These are phyloP conservation scores for Chlamydomonas urium DNA, from an alignment of 139 green algal genomes.

Conservation along the genomic window DNA sequence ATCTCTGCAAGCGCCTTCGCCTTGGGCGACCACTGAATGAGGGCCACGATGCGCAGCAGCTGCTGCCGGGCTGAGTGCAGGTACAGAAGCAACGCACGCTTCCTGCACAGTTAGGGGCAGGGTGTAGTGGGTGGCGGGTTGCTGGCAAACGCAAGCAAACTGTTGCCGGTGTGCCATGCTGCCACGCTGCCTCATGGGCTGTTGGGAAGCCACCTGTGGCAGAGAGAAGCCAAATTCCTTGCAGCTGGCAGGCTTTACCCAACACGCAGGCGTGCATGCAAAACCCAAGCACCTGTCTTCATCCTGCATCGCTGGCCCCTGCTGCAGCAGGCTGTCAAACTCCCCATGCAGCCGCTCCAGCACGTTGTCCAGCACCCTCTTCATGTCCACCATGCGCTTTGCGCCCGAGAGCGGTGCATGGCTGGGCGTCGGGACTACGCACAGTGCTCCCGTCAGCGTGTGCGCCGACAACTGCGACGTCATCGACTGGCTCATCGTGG, in stretches of 20 bases:
- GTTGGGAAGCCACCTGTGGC: background rate
- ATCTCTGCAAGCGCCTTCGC: constrained; percentile 32
- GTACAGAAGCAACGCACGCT: constrained; percentile 24
- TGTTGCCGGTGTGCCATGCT: background rate
- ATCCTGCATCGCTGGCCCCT: background rate
- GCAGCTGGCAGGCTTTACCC: background rate
- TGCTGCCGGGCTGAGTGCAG: constrained; percentile 35
- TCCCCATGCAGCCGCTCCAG: constrained; percentile 20
- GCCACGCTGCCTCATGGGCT: background rate
- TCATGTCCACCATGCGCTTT: background rate
- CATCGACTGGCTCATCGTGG: background rate
- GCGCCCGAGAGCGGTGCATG: background rate
- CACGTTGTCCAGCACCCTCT: constrained; percentile 1
- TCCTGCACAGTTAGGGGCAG: constrained; percentile 17
- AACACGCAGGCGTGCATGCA: background rate
- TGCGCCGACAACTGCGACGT: background rate
- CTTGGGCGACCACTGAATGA: constrained; percentile 37
- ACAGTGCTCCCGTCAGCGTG: background rate
- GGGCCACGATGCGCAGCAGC: constrained; percentile 31
- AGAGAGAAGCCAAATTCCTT: no score
- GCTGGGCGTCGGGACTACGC: background rate
- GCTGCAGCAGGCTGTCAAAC: constrained; percentile 22
- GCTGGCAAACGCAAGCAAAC: background rate
- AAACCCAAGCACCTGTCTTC: background rate
- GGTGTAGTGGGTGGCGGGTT: background rate